These are phyloP conservation scores for Penicillium oxalicum DNA, from an alignment of 2,329 filamentous ascomycete genomes.

Conservation along the genomic window DNA sequence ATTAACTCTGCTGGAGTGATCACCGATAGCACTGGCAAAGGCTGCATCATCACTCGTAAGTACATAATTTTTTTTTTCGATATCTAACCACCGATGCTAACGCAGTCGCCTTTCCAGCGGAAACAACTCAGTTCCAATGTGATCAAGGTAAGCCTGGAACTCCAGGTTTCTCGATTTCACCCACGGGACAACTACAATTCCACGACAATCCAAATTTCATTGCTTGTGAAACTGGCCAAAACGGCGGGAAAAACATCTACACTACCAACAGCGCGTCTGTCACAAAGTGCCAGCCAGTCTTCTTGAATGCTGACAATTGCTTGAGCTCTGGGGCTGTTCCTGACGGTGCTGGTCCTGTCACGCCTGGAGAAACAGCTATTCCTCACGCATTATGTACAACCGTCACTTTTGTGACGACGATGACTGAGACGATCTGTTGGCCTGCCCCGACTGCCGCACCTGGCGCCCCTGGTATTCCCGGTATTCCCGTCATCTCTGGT, in stretches of 20 bases:
- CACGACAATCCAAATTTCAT: slow-evolving; percentile 51
- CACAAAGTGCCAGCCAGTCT: slow-evolving; percentile 31
- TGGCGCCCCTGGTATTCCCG: neutral
- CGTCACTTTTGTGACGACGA: slow-evolving; percentile 14
- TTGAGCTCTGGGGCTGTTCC: slow-evolving; percentile 13
- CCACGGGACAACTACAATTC: slow-evolving; percentile 49
- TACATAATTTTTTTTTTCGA: slow-evolving; percentile 6
- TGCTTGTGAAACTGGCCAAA: slow-evolving; percentile 51
- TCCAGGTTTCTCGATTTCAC: slow-evolving; percentile 52
- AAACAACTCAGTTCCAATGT: slow-evolving; percentile 57
- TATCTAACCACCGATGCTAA: slow-evolving; percentile 7
- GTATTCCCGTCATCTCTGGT: neutral
- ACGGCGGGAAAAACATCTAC: slow-evolving; percentile 39
- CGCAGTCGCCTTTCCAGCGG: slow-evolving; percentile 31
- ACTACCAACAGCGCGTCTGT: slow-evolving; percentile 29
- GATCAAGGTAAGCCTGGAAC: slow-evolving; percentile 49
- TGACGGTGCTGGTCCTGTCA: neutral
- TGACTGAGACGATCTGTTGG: slow-evolving; percentile 19
- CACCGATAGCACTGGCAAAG: slow-evolving; percentile 51
- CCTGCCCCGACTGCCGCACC: slow-evolving; percentile 8
- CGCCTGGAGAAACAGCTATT: neutral
- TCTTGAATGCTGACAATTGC: slow-evolving; percentile 35
- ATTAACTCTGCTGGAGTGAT: slow-evolving; percentile 50
- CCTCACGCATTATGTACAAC: neutral
- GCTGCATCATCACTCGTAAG: slow-evolving; percentile 59